A percentile compares a stretch with the other conserved stretches of the same genome.
Conservation (phyloP, 1,284 basidiomycete species). For the Ustilago crameri region DNA sequence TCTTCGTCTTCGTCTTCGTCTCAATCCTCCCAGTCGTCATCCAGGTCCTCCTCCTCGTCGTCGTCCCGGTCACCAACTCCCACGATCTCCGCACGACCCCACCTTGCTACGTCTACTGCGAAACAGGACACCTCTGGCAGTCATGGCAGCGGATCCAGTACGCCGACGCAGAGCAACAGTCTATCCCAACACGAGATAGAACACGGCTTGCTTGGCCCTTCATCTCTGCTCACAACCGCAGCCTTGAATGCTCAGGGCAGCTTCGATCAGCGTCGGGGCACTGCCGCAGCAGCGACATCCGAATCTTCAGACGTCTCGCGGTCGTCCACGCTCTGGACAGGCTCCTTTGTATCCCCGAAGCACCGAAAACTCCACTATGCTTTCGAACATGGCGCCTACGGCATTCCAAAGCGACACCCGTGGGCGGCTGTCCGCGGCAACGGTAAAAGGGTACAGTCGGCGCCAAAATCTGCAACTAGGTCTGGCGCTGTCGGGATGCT, state of each 20-base stretch:
- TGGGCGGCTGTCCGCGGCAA: conserved; percentile 53
- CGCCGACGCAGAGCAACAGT: conserved; percentile 29
- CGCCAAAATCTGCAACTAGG: conserved; percentile 24
- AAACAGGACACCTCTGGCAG: conserved; percentile 32
- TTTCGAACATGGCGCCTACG: conserved; percentile 69
- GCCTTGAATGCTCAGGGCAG: conserved; percentile 9
- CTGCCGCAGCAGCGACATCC: conserved; percentile 14
- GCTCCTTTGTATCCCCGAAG: conserved; percentile 29
- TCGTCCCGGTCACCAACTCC: conserved; percentile 34
- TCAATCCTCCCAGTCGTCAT: conserved; percentile 23
- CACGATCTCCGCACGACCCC: conserved; percentile 23
- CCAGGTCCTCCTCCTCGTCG: conserved; percentile 28
- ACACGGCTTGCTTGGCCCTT: conserved; percentile 19
- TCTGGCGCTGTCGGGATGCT: conserved; percentile 61
- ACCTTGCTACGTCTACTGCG: conserved; percentile 30
- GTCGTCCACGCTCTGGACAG: conserved; percentile 33
- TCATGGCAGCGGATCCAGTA: conserved; percentile 37
- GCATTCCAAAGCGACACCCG: conserved; percentile 69
- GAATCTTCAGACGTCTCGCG: conserved; percentile 18
- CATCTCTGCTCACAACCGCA: conserved; percentile 25
- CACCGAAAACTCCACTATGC: conserved; percentile 38
- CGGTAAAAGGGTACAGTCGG: conserved; percentile 51
- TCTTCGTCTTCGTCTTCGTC: conserved; percentile 23
- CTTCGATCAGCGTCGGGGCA: conserved; percentile 19
- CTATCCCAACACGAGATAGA: conserved; percentile 32